These are phyloP conservation scores for Elaeis guineensis DNA, from an alignment of 176 grass and related monocot genomes.

Conservation along the genomic window DNA sequence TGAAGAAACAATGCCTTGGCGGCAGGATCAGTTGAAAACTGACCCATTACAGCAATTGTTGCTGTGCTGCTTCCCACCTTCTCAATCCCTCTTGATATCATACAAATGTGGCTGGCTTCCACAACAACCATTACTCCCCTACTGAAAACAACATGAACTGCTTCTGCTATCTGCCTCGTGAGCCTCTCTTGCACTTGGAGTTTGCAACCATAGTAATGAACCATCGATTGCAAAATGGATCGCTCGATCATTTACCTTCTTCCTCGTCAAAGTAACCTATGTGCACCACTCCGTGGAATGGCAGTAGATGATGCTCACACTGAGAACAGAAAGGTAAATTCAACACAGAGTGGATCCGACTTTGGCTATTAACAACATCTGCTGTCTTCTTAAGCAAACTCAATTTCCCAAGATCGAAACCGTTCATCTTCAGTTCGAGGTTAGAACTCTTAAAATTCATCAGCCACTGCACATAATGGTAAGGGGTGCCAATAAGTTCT, in stretches of 20 bases:
- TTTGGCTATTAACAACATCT: constrained; percentile 24
- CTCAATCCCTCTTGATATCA: constrained; percentile 92
- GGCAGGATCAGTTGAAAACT: constrained; percentile 48
- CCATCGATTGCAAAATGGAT: constrained; percentile 47
- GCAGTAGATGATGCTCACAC: constrained; percentile 87
- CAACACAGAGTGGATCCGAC: constrained; percentile 39
- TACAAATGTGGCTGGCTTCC: constrained; percentile 86
- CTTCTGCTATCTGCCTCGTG: constrained; percentile 94
- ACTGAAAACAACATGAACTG: constrained; percentile 37
- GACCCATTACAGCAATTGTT: constrained; percentile 76
- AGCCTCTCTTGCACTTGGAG: constrained; percentile 98
- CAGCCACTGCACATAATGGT: constrained; percentile 82
- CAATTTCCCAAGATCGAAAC: constrained; percentile 24
- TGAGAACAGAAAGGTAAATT: constrained; percentile 84
- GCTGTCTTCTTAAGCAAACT: constrained; percentile 14
- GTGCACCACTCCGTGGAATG: constrained; percentile 86
- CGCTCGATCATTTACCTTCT: constrained; percentile 39
- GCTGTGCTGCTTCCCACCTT: constrained; percentile 86
- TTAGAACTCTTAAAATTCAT: constrained; percentile 66
- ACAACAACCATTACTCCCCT: constrained; percentile 72
- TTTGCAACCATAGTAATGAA: constrained; percentile 84
- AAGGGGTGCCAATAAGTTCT: constrained; percentile 61
- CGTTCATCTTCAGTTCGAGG: constrained; percentile 39
- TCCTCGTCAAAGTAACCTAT: constrained; percentile 42
- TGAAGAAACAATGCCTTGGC: constrained; percentile 56